A percentile compares a stretch with the other conserved stretches of the same genome.
Evolutionary conservation across 192 early-diverging fungal species (phyloP).

Genomic region (Helicostylum pulchrum): DNA sequence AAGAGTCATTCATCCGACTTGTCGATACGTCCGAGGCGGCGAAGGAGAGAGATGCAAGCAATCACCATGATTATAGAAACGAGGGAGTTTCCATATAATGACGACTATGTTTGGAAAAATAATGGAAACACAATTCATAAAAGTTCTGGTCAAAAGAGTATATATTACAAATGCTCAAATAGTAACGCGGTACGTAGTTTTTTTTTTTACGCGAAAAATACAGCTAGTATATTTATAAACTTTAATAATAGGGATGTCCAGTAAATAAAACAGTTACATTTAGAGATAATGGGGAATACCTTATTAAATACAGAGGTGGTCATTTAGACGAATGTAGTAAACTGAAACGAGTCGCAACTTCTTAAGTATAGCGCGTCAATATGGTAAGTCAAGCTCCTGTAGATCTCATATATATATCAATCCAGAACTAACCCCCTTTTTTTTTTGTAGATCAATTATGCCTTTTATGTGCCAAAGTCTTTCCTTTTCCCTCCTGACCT

Average conservation of each 20-base stretch:
- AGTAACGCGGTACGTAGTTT: constrained; percentile 35
- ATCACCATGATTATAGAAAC: constrained; percentile 56
- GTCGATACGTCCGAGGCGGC: constrained; percentile 33
- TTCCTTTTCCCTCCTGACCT: background rate
- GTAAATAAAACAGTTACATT: constrained; percentile 58
- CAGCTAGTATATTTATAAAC: background rate
- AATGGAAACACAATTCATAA: constrained; percentile 42
- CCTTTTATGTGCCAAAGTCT: background rate
- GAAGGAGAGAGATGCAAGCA: constrained; percentile 55
- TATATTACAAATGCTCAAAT: constrained; percentile 42
- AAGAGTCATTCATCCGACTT: background rate
- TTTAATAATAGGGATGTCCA: constrained; percentile 22
- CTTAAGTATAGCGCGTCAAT: too few species aligned
- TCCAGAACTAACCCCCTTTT: too few species aligned
- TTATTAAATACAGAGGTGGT: constrained; percentile 53
- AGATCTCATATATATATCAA: too few species aligned
- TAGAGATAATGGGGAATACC: constrained; percentile 46
- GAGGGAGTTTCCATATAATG: constrained; percentile 27
- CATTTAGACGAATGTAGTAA: constrained; percentile 48
- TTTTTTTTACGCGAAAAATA: background rate
- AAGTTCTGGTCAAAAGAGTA: constrained; percentile 36
- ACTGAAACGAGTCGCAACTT: constrained; percentile 22
- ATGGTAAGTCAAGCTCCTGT: too few species aligned
- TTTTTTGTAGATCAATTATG: background rate
- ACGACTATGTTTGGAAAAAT: constrained; percentile 40